Evolutionary conservation across 805 yeast genomes (phyloP).

Genomic region (Wickerhamomyces strasburgensis): DNA sequence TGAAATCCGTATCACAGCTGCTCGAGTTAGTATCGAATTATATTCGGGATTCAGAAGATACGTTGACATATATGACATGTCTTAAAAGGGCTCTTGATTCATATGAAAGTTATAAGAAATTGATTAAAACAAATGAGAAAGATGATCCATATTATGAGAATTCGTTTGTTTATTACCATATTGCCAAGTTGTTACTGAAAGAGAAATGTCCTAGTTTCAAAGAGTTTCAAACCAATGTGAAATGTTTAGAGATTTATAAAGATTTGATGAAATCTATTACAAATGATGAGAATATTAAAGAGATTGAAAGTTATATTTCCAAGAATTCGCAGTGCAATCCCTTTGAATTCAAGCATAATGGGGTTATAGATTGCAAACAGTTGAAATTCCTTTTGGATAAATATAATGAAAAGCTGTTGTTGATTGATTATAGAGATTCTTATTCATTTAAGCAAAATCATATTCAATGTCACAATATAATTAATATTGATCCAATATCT

Average conservation of each 20-base stretch:
- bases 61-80: constrained; percentile 1
- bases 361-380: constrained; percentile 10
- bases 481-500: constrained; percentile 73
- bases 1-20: not conserved
- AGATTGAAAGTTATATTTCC: constrained; percentile 5
- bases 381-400: constrained; percentile 12
- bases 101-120: constrained; percentile 9
- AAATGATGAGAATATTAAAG: constrained; percentile 5
- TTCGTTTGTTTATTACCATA: constrained; percentile 14
- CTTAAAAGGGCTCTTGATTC: constrained; percentile 12
- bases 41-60: constrained; percentile 7
- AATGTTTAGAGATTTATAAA: constrained; percentile 2
- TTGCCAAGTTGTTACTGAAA: constrained; percentile 4
- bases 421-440: constrained; percentile 69
- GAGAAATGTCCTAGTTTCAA: constrained; percentile 7
- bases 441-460: constrained; percentile 59
- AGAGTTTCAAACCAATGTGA: not conserved
- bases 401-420: constrained; percentile 32
- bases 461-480: constrained; percentile 50
- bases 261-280: constrained; percentile 1
- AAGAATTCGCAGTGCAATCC: constrained; percentile 1
- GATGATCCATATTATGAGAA: constrained; percentile 7
- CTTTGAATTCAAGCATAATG: constrained; percentile 14
- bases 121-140: too few relatives aligned
- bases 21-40: constrained; percentile 7